phyloP scores from a whole-genome alignment of 164 flowering plant genomes.

The Liquidambar formosana region DNA sequence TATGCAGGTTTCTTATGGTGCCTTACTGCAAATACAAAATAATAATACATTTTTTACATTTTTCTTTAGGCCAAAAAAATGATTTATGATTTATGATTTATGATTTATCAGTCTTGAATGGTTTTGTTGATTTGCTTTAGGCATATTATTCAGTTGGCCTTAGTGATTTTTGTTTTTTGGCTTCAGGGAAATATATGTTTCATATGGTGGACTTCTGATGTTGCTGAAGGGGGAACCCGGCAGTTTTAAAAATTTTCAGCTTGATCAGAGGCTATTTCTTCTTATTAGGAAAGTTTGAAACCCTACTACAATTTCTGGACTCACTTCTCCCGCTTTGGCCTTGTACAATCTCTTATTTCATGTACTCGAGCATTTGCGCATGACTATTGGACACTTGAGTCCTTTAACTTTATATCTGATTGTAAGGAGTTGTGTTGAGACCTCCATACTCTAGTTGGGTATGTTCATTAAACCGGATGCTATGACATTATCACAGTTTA shows the following conservation, averaged over 20 bases:
- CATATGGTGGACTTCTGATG: conserved; percentile 90
- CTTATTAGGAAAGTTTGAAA: conserved; percentile 66
- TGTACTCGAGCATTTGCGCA: neutral
- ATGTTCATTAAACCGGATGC: no score
- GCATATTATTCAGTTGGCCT: neutral
- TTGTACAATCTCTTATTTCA: no score
- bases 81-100: no score
- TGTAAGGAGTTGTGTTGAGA: no score
- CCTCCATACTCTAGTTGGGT: no score
- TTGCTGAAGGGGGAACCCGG: conserved; percentile 68
- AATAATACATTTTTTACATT: neutral
- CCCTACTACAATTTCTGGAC: neutral
- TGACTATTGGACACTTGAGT: neutral
- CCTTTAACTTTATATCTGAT: neutral
- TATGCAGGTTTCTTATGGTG: neutral
- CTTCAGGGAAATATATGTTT: conserved; percentile 69
- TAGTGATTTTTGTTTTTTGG: neutral
- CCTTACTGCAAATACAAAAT: neutral
- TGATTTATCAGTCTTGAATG: no score
- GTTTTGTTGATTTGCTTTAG: neutral
- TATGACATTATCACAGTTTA: no score
- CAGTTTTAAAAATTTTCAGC: conserved; percentile 50
- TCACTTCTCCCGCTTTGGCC: no score
- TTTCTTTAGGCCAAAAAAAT: neutral
- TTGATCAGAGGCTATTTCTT: conserved; percentile 79